A percentile compares a stretch with the other conserved stretches of the same genome.
Conservation (phyloP, 345 rosid genomes). For the Sonneratia alba region DNA sequence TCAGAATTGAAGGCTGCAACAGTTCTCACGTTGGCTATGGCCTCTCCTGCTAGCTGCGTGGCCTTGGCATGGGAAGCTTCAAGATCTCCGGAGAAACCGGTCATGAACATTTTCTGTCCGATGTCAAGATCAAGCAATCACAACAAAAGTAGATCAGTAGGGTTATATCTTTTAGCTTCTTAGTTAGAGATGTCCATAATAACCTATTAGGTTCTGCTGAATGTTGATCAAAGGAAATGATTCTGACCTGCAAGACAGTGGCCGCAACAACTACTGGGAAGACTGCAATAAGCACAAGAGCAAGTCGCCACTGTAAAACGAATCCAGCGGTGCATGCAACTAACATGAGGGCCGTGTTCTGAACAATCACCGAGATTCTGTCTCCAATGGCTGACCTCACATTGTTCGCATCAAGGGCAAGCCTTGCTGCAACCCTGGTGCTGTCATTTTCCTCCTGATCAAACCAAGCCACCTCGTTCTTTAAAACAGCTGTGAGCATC, state of each 20-base stretch:
- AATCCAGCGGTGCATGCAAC: conserved; percentile 98
- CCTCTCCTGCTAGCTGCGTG: conserved; percentile 95
- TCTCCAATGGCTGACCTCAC: conserved; percentile 98
- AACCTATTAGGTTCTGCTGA: neutral
- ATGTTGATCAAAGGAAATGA: conserved; percentile 3
- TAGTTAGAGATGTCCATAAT: neutral
- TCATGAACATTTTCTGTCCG: conserved; percentile 93
- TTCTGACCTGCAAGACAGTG: conserved; percentile 82
- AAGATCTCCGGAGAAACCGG: conserved; percentile 88
- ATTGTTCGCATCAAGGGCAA: conserved; percentile 93
- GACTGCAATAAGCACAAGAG: conserved; percentile 86
- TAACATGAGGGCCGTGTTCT: conserved; percentile 87
- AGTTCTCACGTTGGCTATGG: conserved; percentile 91
- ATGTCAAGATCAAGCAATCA: conserved; percentile 8
- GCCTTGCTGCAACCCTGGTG: conserved; percentile 77
- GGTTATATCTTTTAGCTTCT: neutral
- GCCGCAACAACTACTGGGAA: conserved; percentile 99
- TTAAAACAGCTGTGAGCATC: conserved; percentile 78
- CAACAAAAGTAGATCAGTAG: neutral
- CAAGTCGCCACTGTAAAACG: conserved; percentile 97
- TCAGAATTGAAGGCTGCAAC: conserved; percentile 98
- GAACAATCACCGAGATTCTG: conserved; percentile 87
- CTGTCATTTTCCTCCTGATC: conserved; percentile 98
- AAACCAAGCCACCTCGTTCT: conserved; percentile 96
- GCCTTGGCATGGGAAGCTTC: conserved; percentile 93